Percentiles rank a stretch among this genome's conserved stretches.
Evolutionary conservation across 2,329 filamentous ascomycete genomes (phyloP).

Genomic region (Dryadomyces quercus-mongolicae): DNA sequence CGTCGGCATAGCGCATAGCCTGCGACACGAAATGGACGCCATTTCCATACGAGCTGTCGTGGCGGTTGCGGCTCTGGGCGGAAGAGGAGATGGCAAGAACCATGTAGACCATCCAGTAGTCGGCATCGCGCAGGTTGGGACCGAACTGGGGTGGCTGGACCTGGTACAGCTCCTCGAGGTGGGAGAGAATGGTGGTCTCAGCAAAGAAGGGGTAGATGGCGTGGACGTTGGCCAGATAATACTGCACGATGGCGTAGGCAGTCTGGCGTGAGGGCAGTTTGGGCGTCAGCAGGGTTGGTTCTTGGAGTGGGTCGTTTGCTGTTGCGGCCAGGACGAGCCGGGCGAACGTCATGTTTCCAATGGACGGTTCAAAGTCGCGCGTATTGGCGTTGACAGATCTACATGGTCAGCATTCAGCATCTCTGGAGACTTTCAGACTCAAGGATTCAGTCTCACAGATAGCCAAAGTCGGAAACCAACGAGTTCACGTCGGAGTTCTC

Average conservation of each 20-base stretch:
- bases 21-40: slow-evolving; percentile 44
- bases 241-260: slow-evolving; percentile 59
- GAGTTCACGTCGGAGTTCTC: slow-evolving; percentile 86
- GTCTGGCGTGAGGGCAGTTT: slow-evolving; percentile 60
- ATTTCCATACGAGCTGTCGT: slow-evolving; percentile 49
- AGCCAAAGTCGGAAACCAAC: slow-evolving; percentile 86
- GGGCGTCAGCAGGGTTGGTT: slow-evolving; percentile 35
- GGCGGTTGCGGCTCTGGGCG: slow-evolving; percentile 56
- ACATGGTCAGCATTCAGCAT: too few relatives aligned
- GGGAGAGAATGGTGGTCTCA: slow-evolving; percentile 64
- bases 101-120: slow-evolving; percentile 82
- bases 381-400: slow-evolving; percentile 92
- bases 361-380: slow-evolving; percentile 81
- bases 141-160: slow-evolving; percentile 27
- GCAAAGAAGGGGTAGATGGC: slow-evolving; percentile 71
- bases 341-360: slow-evolving; percentile 84
- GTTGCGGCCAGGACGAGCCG: slow-evolving; percentile 77
- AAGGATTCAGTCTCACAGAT: slow-evolving; percentile 46
- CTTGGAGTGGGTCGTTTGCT: slow-evolving; percentile 58
- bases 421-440: background rate
- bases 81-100: slow-evolving; percentile 74
- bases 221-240: slow-evolving; percentile 77
- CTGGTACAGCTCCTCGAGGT: slow-evolving; percentile 72
- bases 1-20: slow-evolving; percentile 68
- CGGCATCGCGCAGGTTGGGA: slow-evolving; percentile 51